These are phyloP conservation scores for Coemansia sp. DNA, from an alignment of 192 early-diverging fungal species.

Conservation along the genomic window DNA sequence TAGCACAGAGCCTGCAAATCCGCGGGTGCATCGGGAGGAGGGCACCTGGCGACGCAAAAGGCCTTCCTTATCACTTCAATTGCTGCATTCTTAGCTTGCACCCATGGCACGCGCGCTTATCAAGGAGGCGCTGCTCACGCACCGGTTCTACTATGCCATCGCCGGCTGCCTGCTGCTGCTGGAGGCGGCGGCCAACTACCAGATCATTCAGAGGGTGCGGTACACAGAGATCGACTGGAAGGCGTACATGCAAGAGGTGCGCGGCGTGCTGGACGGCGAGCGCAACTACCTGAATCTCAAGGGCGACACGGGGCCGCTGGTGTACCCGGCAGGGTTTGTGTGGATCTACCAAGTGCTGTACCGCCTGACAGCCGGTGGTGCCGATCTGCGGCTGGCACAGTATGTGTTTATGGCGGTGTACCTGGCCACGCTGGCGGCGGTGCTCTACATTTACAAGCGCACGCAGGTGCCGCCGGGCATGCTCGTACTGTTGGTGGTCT, in stretches of 20 bases:
- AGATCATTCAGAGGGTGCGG: slow-evolving; percentile 23
- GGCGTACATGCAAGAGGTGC: slow-evolving; percentile 94
- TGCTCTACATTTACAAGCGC: slow-evolving; percentile 64
- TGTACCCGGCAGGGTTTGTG: slow-evolving; percentile 89
- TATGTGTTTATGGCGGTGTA: slow-evolving; percentile 80
- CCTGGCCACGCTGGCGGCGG: slow-evolving; percentile 59
- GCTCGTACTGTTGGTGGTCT: slow-evolving; percentile 64
- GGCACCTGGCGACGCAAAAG: no score
- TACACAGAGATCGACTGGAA: slow-evolving; percentile 97
- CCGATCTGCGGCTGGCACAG: slow-evolving; percentile 70
- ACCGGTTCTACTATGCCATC: slow-evolving; percentile 11
- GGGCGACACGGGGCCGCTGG: slow-evolving; percentile 92
- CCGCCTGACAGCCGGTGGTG: slow-evolving; percentile 64
- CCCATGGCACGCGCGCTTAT: not conserved
- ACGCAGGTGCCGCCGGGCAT: slow-evolving; percentile 63
- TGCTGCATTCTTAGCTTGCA: no score
- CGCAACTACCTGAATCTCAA: slow-evolving; percentile 72
- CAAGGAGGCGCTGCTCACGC: slow-evolving; percentile 6
- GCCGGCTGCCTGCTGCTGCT: slow-evolving; percentile 11
- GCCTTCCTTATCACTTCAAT: no score
- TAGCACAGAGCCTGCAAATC: no score
- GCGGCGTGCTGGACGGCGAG: slow-evolving; percentile 73
- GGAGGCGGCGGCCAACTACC: slow-evolving; percentile 8
- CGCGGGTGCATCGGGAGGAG: no score
- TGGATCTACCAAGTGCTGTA: slow-evolving; percentile 77